Base-by-base conservation (phyloP, 345 rosid genomes). In the Eutrema heterophyllum region DNA sequence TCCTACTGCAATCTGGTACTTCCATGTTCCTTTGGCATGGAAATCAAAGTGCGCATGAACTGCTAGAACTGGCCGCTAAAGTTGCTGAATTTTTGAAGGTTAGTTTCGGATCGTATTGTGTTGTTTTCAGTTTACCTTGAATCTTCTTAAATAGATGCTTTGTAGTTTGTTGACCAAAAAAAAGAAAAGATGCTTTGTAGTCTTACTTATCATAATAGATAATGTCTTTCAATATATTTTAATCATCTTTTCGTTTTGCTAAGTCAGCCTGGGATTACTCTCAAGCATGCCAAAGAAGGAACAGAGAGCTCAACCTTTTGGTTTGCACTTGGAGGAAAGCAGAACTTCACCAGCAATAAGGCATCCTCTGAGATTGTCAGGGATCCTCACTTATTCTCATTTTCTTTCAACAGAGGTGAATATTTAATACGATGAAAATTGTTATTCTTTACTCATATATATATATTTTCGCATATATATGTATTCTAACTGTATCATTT, bases 201-300 rank as follows among this genome's bases (percentile, higher is more conserved):
- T 36, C 35, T 45, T 45, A 55, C 55, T 2, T 56, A 50, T 21
- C 62, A 7, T 21, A 38, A 36, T 11, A 10, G 40, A 52, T 13
- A 12, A 4, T 72, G 4, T 30, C 6, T 72, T 14, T 10, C 0
- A 30, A 48, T 40, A 65, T 45, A 65, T 48, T 30, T 7, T 30
- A 10, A 58, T 29, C 32, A 44, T 44, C 16, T 53, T 61, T 36
- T 75, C 10, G 36, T 71, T 64, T 52, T 63, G 75, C 6, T 54
- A 68, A 67, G 82, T 76, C 86, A 95, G 99, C 97, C 97, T 33
- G 99, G 96, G 78, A 83, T 64, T 68, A 57, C 91, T 82, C 45
- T 96, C 68, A 96, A 96, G 83, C 96, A 90, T 87, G 90, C 96
- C 56, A 96, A 92, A 79, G 99, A 95, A 87, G 99, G 99, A 70